Evolutionary conservation across 192 early-diverging fungal species (phyloP).

Genomic region (Helicostylum pulchrum): DNA sequence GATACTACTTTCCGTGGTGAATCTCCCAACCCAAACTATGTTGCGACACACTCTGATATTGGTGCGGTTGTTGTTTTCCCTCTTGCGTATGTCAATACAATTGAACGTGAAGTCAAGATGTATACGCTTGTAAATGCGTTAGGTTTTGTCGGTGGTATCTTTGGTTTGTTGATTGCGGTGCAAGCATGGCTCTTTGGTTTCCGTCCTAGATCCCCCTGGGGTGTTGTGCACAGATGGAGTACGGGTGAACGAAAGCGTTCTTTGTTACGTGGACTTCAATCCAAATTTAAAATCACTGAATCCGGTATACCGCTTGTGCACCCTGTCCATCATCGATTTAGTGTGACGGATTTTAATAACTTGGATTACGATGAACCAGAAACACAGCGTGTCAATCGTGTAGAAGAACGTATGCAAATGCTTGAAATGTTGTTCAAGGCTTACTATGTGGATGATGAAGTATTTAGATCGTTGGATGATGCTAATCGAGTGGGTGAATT

Average conservation of each 20-base stretch:
- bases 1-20: slow-evolving; percentile 28
- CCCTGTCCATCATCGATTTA: slow-evolving; percentile 35
- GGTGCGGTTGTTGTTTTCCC: slow-evolving; percentile 22
- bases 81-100: slow-evolving; percentile 3
- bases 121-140: slow-evolving; percentile 34
- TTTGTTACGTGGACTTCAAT: slow-evolving; percentile 30
- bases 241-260: slow-evolving; percentile 32
- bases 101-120: slow-evolving; percentile 32
- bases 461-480: slow-evolving; percentile 33
- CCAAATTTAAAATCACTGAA: slow-evolving; percentile 34
- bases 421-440: slow-evolving; percentile 36
- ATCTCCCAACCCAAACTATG: slow-evolving; percentile 29
- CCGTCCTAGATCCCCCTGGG: slow-evolving; percentile 34
- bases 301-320: slow-evolving; percentile 37
- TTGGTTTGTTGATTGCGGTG: slow-evolving; percentile 27
- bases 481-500: slow-evolving; percentile 13
- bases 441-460: slow-evolving; percentile 39
- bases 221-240: slow-evolving; percentile 35
- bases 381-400: slow-evolving; percentile 30
- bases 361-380: slow-evolving; percentile 21
- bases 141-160: slow-evolving; percentile 34
- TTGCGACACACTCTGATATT: slow-evolving; percentile 23
- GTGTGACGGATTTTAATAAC: slow-evolving; percentile 17
- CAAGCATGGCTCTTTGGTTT: slow-evolving; percentile 35
- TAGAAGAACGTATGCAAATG: slow-evolving; percentile 36